Evolutionary conservation across 2,329 filamentous ascomycete genomes (phyloP).

Genomic region (Fusarium sp.): DNA sequence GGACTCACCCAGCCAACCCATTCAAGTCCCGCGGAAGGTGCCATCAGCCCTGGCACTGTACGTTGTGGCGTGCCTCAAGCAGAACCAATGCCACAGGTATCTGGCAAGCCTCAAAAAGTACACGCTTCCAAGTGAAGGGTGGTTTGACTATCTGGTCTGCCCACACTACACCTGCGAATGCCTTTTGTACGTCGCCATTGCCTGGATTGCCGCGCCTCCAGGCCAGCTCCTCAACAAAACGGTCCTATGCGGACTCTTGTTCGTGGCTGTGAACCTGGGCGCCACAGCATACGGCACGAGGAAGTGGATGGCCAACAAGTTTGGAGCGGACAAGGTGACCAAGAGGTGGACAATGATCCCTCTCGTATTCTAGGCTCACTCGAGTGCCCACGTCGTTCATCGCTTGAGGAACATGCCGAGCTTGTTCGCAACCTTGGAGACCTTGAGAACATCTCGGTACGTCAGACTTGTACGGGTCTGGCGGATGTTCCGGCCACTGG

Average conservation of each 20-base stretch:
- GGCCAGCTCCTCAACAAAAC: constrained; percentile 78
- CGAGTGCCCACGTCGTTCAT: constrained; percentile 43
- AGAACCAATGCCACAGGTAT: constrained; percentile 79
- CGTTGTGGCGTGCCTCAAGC: constrained; percentile 75
- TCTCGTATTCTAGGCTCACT: constrained; percentile 63
- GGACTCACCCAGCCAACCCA: constrained; percentile 35
- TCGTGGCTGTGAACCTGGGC: constrained; percentile 83
- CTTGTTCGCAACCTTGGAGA: constrained; percentile 78
- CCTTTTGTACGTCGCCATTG: constrained; percentile 82
- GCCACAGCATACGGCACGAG: constrained; percentile 83
- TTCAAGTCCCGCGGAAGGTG: constrained; percentile 41
- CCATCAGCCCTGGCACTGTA: constrained; percentile 71
- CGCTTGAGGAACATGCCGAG: constrained; percentile 65
- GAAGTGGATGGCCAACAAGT: constrained; percentile 82
- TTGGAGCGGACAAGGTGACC: constrained; percentile 73
- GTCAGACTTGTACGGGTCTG: constrained; percentile 78
- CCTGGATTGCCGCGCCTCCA: constrained; percentile 77
- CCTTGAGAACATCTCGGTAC: constrained; percentile 87
- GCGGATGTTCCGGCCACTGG: constrained; percentile 67
- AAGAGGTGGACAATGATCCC: constrained; percentile 83
- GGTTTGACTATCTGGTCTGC: constrained; percentile 80
- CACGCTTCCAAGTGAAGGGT: constrained; percentile 78
- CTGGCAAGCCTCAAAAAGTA: constrained; percentile 83
- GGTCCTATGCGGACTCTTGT: constrained; percentile 75
- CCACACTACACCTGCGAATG: constrained; percentile 95